Base-by-base conservation (phyloP, 768 basidiomycete species). In the Strobilomyces dryophilus region DNA sequence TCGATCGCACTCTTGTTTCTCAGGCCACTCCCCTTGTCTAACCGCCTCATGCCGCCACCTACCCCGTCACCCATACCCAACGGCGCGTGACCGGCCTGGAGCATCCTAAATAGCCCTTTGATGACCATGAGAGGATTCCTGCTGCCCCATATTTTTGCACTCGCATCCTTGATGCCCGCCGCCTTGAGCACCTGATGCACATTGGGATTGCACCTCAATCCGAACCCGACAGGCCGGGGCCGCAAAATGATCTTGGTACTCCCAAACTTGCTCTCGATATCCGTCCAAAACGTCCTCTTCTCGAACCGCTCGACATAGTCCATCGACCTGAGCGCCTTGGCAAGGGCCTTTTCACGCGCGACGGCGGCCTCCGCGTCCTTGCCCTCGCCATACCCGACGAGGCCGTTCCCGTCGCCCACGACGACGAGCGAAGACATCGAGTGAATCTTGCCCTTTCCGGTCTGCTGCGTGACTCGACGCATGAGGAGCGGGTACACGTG, bases 261-360 rank as follows among this genome's bases (percentile, higher is more conserved):
- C 17, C 94, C 92, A 56, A 92, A 84, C 73, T 98, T 99, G 57
- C 76, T 76, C 48, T 80, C 75, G 76, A 95, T 82, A 48, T 93
- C 89, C 20, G 92, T 92, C 90, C 92, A 98, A 17, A 97, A 78
- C n/a, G 97, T 98, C 47, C 97, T 81, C 57, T 83, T 76, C 70
- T 99, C 95, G 71, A 93, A 98, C n/a, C 92, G 83, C 59, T 90
- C 87, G 50, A 99, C 92, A 62, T 77, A 87, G 70, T 98, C 97
- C 87, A 98, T 87, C 64, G 85, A 89, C 56, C 86, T 79, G 27
- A 95, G 76, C 2, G 92, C 97, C 74, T 82, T 71, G 34, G 76
- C 70, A 57, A 80, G 71, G n/a, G 87, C 79, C 66, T 85, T 83
- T 43, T 68, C 69, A 15, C 76, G 65, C 3, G 89, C 90, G 17